A percentile compares a stretch with the other conserved stretches of the same genome.
Conservation (phyloP, 768 basidiomycete species). For the Mycena venus region DNA sequence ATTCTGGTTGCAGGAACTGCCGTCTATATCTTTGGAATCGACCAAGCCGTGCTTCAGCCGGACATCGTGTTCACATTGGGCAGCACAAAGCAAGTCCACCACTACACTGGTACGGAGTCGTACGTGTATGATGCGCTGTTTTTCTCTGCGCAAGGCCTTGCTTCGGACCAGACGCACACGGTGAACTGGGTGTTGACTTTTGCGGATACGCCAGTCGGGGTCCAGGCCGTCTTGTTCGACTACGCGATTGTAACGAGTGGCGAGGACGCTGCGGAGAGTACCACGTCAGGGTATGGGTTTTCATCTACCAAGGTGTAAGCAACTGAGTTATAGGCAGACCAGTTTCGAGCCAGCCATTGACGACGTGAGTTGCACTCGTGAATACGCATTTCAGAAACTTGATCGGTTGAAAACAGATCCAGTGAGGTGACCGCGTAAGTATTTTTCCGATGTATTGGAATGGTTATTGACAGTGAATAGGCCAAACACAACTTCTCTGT, state of each 20-base stretch:
- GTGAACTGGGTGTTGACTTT: conserved; percentile 18
- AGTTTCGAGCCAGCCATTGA: neutral
- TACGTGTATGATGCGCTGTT: conserved; percentile 14
- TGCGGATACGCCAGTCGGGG: neutral
- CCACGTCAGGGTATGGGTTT: too few species aligned
- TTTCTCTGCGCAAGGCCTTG: conserved; percentile 22
- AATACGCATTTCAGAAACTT: neutral
- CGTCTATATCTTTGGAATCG: conserved; percentile 30
- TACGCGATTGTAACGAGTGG: conserved; percentile 27
- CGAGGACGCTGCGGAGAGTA: neutral
- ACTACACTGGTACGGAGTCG: conserved; percentile 18
- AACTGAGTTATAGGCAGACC: neutral
- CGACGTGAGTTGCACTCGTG: neutral
- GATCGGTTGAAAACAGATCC: neutral
- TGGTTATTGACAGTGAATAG: neutral
- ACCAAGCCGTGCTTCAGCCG: neutral
- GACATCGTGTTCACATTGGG: conserved; percentile 23
- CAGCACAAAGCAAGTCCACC: conserved; percentile 8
- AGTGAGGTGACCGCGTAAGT: neutral
- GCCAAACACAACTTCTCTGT: neutral
- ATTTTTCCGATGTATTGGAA: neutral
- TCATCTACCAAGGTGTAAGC: too few species aligned
- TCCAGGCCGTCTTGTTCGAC: conserved; percentile 25
- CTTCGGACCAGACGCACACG: conserved; percentile 9
- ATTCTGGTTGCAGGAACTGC: conserved; percentile 14